Evolutionary conservation across 2,329 filamentous ascomycete species (phyloP).

Genomic region (Monilinia aucupariae): DNA sequence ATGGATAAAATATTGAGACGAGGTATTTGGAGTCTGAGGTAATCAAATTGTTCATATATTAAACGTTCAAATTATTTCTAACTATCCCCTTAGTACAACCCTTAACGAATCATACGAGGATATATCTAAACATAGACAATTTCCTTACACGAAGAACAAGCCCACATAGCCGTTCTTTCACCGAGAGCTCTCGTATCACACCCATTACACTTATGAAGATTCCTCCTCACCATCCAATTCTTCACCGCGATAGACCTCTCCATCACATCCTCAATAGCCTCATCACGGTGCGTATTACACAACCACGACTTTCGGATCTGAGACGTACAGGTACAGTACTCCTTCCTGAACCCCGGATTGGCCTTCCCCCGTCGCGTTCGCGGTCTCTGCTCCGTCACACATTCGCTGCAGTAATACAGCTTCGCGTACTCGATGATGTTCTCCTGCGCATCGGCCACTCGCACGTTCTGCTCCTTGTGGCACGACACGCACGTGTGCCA

Average conservation of each 20-base stretch:
- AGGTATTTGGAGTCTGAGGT: no score
- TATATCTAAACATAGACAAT: not conserved
- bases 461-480: not conserved
- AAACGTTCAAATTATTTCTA: not conserved
- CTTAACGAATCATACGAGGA: not conserved
- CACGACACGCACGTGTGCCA: not conserved
- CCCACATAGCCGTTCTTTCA: not conserved
- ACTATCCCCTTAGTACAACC: not conserved
- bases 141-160: slow-evolving; percentile 7
- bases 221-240: not conserved
- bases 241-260: not conserved
- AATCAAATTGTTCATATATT: no score
- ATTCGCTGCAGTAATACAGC: not conserved
- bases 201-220: not conserved
- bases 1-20: no score
- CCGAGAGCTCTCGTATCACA: not conserved
- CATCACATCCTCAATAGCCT: not conserved
- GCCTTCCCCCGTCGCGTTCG: not conserved
- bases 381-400: not conserved
- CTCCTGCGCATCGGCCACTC: not conserved
- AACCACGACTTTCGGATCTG: slow-evolving; percentile 10
- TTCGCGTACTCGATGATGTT: not conserved
- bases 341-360: not conserved
- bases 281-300: not conserved
- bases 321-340: slow-evolving; percentile 5